Percentiles rank a stretch among this genome's conserved stretches.
phyloP scores from a whole-genome alignment of 371 early-diverging fungal species.

The Syncephalastrum sp. region DNA sequence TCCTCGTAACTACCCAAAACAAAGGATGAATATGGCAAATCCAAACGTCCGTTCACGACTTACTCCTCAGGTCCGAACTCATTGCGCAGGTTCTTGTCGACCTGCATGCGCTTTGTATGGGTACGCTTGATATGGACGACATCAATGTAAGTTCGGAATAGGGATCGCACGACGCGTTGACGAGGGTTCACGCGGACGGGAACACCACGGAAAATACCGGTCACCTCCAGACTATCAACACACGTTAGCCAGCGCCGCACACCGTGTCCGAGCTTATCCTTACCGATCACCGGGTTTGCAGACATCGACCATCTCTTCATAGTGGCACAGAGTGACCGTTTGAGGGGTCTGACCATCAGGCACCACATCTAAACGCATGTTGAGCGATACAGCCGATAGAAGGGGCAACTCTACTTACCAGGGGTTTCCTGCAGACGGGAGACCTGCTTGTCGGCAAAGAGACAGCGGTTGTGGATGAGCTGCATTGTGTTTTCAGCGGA shows the following conservation, averaged over 20 bases:
- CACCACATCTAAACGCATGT: slow-evolving; percentile 70
- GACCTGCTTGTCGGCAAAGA: slow-evolving; percentile 97
- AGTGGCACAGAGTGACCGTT: slow-evolving; percentile 89
- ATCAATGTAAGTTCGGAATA: slow-evolving; percentile 98
- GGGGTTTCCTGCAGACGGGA: slow-evolving; percentile 98
- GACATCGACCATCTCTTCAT: slow-evolving; percentile 96
- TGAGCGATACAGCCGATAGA: background rate
- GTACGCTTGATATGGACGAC: slow-evolving; percentile 89
- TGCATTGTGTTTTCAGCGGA: slow-evolving; percentile 78
- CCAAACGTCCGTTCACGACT: slow-evolving; percentile 3
- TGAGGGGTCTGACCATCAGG: slow-evolving; percentile 99
- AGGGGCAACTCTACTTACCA: slow-evolving; percentile 36
- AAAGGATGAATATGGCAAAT: background rate
- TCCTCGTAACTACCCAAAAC: slow-evolving; percentile 52
- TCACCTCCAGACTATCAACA: slow-evolving; percentile 72
- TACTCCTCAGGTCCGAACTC: slow-evolving; percentile 57
- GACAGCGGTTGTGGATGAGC: slow-evolving; percentile 92
- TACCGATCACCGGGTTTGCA: slow-evolving; percentile 96
- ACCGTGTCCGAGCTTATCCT: background rate
- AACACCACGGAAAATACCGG: slow-evolving; percentile 96
- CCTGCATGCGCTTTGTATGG: slow-evolving; percentile 70
- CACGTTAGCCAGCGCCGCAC: background rate
- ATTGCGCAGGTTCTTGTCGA: slow-evolving; percentile 25
- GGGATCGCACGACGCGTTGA: slow-evolving; percentile 87
- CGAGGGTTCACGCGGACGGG: slow-evolving; percentile 96